Base-by-base conservation (phyloP, 768 basidiomycete genomes). In the Amanita subjunquillea region DNA sequence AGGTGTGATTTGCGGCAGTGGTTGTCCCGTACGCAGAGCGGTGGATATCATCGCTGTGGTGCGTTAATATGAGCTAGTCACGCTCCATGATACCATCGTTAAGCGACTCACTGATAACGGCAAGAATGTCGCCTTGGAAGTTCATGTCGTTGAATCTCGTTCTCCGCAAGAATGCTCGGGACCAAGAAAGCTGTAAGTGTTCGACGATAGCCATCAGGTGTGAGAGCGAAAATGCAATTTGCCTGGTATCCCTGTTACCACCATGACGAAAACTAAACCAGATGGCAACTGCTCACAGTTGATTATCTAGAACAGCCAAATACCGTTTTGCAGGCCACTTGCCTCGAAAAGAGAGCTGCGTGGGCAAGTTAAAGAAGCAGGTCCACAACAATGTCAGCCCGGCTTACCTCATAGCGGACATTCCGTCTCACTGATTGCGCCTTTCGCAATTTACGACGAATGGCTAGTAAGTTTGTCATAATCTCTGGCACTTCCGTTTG, bases 1-100 rank as follows among this genome's bases (percentile, higher is more conserved):
- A 0, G 91, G 90, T 2, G 90, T 92, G 50, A 93, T 87, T 60
- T 93, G 91, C 0, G 91, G 91, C 2, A 94, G 70, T 0, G 91
- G 81, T 6, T 69, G 70, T 3, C 87, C 90, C 0, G 84, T 83
- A 10, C 84, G 77, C 15, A 94, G 68, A 6, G 88, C 76, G 0
- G 82, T 83, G 0, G 89, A 84, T 51, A 89, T 81, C 77, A 94
- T 79, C 27, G 78, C 87, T 89, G 29, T 17, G 23, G 29, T 45
- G 23, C 20, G 20, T 55, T 34, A 22, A 20, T 36, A 43, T 22
- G 15, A 23, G 40, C 48, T 36, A 13, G 25, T 25, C 17, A 34
- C 13, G 2, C n/a, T 15, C 15, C 17, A 17, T 17, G 17, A 17
- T 17, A 17, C 17, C 17, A 17, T 1, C 22, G n/a, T 46, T 62